A percentile compares a stretch with the other conserved stretches of the same genome.
Evolutionary conservation across 352 stramenopile genomes (phyloP).

Genomic region (Phytophthora tentaculata): DNA sequence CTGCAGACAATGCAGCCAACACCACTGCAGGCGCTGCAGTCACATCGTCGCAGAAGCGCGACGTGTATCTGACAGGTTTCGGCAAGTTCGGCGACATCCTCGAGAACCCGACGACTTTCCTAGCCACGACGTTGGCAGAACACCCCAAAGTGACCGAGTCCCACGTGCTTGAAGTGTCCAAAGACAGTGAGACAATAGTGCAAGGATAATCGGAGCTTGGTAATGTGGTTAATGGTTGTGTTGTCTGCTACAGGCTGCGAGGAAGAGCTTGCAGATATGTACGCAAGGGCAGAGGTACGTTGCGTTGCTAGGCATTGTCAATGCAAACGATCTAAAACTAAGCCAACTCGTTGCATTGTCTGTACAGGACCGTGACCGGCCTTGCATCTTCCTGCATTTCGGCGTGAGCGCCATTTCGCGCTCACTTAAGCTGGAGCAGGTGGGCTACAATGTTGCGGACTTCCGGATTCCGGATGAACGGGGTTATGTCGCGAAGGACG

Average conservation of each 20-base stretch:
- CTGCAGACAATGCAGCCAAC: neutral
- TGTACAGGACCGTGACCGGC: slow-evolving; percentile 48
- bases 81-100: slow-evolving; percentile 85
- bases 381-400: slow-evolving; percentile 78
- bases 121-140: slow-evolving; percentile 59
- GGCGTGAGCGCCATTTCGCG: slow-evolving; percentile 58
- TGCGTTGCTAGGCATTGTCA: neutral
- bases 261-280: slow-evolving; percentile 35
- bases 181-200: slow-evolving; percentile 42
- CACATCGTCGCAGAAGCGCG: slow-evolving; percentile 32
- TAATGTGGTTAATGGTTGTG: slow-evolving; percentile 1
- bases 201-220: neutral
- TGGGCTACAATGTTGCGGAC: slow-evolving; percentile 83
- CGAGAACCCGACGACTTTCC: slow-evolving; percentile 78
- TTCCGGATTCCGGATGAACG: slow-evolving; percentile 85
- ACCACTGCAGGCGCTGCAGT: slow-evolving; percentile 7
- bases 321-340: neutral
- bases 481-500: slow-evolving; percentile 60
- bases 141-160: slow-evolving; percentile 72
- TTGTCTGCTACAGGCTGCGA: slow-evolving; percentile 28
- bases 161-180: slow-evolving; percentile 77
- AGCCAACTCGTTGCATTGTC: neutral
- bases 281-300: slow-evolving; percentile 38
- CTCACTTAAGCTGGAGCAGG: slow-evolving; percentile 63
- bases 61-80: slow-evolving; percentile 85